phyloP scores from a whole-genome alignment of 108 stramenopile species.

The Stephanodiscus triporus region DNA sequence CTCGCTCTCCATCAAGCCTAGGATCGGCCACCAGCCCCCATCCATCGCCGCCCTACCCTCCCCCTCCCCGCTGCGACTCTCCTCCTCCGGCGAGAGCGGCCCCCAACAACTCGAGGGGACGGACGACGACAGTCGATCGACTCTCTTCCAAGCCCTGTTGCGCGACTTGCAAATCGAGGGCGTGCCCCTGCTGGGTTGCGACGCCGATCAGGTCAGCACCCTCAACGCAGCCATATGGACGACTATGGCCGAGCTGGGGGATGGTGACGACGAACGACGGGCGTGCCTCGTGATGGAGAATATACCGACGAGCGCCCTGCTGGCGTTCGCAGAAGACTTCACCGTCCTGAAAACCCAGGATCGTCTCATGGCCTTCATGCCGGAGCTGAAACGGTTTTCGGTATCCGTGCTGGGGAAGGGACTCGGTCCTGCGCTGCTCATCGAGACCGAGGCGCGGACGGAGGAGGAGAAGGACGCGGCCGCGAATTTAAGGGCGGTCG shows the following conservation, averaged over 20 bases:
- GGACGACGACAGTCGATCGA: conserved; percentile 59
- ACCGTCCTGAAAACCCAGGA: conserved; percentile 59
- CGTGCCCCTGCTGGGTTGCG: conserved; percentile 79
- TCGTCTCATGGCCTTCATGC: conserved; percentile 58
- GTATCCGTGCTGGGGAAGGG: conserved; percentile 73
- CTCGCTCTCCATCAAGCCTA: background rate
- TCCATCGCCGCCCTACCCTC: background rate
- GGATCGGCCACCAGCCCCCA: background rate
- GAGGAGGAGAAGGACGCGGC: conserved; percentile 24
- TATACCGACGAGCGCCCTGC: conserved; percentile 62
- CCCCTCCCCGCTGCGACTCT: background rate
- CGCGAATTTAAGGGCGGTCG: conserved; percentile 21
- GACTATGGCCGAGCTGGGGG: conserved; percentile 72
- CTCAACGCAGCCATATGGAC: conserved; percentile 82
- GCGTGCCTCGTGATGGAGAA: conserved; percentile 75
- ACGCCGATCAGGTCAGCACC: conserved; percentile 69
- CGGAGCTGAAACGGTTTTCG: conserved; percentile 69
- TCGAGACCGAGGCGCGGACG: conserved; percentile 58
- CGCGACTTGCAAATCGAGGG: conserved; percentile 80
- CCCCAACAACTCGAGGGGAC: conserved; percentile 43
- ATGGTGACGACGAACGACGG: conserved; percentile 43
- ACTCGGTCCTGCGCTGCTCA: conserved; percentile 73
- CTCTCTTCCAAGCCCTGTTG: conserved; percentile 67
- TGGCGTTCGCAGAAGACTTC: conserved; percentile 75
- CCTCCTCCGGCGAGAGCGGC: conserved; percentile 12